phyloP scores from a whole-genome alignment of 768 basidiomycete species.

The Termitomyces sp. region DNA sequence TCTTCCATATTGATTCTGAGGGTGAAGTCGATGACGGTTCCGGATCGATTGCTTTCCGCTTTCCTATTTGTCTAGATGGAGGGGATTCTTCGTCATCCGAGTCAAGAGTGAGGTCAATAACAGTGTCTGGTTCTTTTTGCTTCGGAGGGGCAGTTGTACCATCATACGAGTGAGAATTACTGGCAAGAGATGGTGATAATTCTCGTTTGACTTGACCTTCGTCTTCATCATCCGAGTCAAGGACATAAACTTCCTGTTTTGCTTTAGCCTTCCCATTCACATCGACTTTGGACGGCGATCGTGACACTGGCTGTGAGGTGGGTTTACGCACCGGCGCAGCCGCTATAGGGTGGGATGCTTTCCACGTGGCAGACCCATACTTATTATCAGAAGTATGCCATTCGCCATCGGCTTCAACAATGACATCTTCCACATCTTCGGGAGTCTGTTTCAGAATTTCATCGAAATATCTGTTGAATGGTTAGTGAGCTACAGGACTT shows the following conservation, averaged over 20 bases:
- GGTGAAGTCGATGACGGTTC: conserved; percentile 42
- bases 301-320: conserved; percentile 19
- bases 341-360: conserved; percentile 40
- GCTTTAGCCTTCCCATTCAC: conserved; percentile 41
- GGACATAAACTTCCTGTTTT: conserved; percentile 57
- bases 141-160: conserved; percentile 21
- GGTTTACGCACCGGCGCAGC: conserved; percentile 24
- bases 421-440: conserved; percentile 84
- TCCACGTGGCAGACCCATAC: conserved; percentile 74
- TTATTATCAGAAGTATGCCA: conserved; percentile 94
- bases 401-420: conserved; percentile 91
- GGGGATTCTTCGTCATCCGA: conserved; percentile 64
- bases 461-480: conserved; percentile 72
- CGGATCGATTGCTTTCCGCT: conserved; percentile 57
- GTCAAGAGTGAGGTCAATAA: conserved; percentile 85
- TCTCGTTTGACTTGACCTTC: conserved; percentile 75
- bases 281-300: conserved; percentile 21
- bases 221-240: conserved; percentile 79
- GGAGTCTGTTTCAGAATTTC: conserved; percentile 76
- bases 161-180: conserved; percentile 37
- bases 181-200: conserved; percentile 62
- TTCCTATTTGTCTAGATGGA: conserved; percentile 35
- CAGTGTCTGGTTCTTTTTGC: conserved; percentile 33
- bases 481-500: not conserved
- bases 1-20: conserved; percentile 75